Base-by-base conservation (phyloP, 2,329 filamentous ascomycete genomes). In the Colletotrichum filicis region DNA sequence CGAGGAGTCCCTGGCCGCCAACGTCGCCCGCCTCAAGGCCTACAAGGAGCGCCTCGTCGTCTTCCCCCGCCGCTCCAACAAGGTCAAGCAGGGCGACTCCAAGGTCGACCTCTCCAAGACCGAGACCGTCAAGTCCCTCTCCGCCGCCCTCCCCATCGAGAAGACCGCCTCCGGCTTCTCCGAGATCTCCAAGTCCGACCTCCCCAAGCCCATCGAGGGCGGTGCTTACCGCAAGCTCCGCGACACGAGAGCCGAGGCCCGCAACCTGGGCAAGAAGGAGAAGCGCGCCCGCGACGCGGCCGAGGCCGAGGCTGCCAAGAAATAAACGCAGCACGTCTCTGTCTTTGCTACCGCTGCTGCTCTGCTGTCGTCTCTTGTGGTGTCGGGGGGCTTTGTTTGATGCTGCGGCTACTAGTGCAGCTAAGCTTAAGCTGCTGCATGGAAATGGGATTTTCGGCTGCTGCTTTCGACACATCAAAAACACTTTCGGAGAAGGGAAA, bases 21-120 rank as follows among this genome's bases (percentile, higher is more conserved):
- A 99, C 89, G 96, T 99, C 81, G 94, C 94, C 86, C 97, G 97
- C 84, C 95, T 99, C 84, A 95, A 98, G 92, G 95, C 95, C 85
- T 99, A 98, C 95, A 94, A 93, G 90, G 92, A 93, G 84, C 95
- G 95, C 84, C 90, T 99, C 83, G 98, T 99, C 86, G 92, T 99
- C 85, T 98, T 99, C 91, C 97, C 97, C 85, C 95, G 95, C 91
- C 95, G 94, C 88, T 92, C 92, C 85, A 95, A 95, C 88, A 92
- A 97, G 88, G 91, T 93, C 88, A 98, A 98, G 94, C 93, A 93
- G 85, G 94, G 94, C 86, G 95, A 98, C 88, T 93, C 93, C 86
- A 94, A 94, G 84, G 94, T 96, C 92, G 92, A 97, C 87, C 82
- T 89, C 78, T 86, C 85, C 83, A 93, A 92, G 81, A 91, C 91